phyloP scores from a whole-genome alignment of 441 rosid species.

The Euphorbia celastroides region DNA sequence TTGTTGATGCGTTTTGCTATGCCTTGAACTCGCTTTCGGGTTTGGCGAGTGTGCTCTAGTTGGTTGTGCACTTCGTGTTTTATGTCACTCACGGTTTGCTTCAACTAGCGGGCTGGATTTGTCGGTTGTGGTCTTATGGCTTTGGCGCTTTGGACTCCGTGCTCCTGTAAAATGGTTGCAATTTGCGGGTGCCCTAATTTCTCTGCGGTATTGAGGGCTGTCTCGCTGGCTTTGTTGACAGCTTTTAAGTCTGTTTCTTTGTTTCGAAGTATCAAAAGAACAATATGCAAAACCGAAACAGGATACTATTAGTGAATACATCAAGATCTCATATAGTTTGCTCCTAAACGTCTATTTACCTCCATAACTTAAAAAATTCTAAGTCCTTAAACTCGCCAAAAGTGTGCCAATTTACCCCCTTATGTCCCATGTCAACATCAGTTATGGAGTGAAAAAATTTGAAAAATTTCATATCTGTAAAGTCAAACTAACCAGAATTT shows the following conservation, averaged over 20 bases:
- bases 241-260: constrained; percentile 41
- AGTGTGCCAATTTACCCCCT: too few relatives aligned
- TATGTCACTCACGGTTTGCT: constrained; percentile 88
- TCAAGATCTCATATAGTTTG: too few relatives aligned
- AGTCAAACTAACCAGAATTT: too few relatives aligned
- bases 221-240: constrained; percentile 62
- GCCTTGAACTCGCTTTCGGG: constrained; percentile 71
- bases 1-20: constrained; percentile 75
- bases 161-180: constrained; percentile 48
- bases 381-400: too few relatives aligned
- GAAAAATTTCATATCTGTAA: too few relatives aligned
- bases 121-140: constrained; percentile 34
- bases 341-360: too few relatives aligned
- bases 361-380: too few relatives aligned
- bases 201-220: constrained; percentile 86
- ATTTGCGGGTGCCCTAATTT: constrained; percentile 56
- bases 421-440: too few relatives aligned
- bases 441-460: too few relatives aligned
- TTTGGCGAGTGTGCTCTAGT: constrained; percentile 78
- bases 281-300: constrained; percentile 45
- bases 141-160: constrained; percentile 72
- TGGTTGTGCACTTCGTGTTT: constrained; percentile 92
- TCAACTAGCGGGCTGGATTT: constrained; percentile 65
- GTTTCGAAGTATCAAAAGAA: constrained; percentile 49
- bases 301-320: constrained; percentile 5